Base-by-base conservation (phyloP, 768 basidiomycete genomes). In the Tylopilus felleus region DNA sequence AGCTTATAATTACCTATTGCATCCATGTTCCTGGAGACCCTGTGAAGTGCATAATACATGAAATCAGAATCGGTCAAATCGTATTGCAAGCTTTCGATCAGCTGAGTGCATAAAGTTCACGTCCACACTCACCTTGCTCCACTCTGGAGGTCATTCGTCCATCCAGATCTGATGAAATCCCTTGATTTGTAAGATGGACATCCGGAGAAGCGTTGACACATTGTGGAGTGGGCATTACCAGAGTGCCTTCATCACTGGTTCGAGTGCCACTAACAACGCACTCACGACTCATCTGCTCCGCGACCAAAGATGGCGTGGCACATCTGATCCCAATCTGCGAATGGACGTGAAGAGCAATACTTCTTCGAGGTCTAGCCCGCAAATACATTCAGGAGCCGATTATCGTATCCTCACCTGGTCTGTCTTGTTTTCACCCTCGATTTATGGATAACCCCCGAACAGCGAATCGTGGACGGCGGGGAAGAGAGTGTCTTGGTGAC, bases 1-100 rank as follows among this genome's bases (percentile, higher is more conserved):
- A 28, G 40, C 19, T 33, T 28, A 27, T 48, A 27, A 47, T 44
- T 51, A 25, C 36, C 19, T 38, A 4, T 39, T n/a, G 27, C 36
- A 35, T 45, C 41, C 33, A 28, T 40, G 58, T 64, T 61, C 62
- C 62, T 57, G 52, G 47, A 38, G 42, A 60, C 61, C 54, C 58
- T 64, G 62, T 40, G 46, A 31, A 51, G 38, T 42, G 22, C n/a
- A 17, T 9, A 28, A 27, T 47, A 39, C 25, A 63, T 57, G 50
- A 49, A 60, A 27, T 46, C 43, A 19, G 3, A 53, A 45, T 44
- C 10, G 28, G 42, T 7, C 29, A 55, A 38, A n/a, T 33, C 10
- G 17, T 25, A 40, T 19, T 27, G 27, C 47, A 7, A 44, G 25
- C 41, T 41, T 47, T 28, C 40, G 44, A 42, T 54, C 60, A 61